phyloP scores from a whole-genome alignment of 768 basidiomycete genomes.

The Tricholoma saponaceum region DNA sequence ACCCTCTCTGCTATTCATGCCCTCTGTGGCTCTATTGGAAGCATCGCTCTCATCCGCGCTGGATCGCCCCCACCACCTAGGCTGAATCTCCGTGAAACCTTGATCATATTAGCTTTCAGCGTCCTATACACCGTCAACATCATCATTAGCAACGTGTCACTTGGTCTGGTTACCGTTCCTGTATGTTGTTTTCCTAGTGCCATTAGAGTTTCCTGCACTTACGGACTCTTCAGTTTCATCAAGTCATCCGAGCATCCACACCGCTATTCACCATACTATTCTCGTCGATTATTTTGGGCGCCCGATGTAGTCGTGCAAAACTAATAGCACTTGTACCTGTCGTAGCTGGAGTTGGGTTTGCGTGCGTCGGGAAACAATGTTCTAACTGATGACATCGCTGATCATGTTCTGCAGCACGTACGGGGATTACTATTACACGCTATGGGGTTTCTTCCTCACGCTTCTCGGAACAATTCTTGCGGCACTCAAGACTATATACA shows the following conservation, averaged over 20 bases:
- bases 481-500: slow-evolving; percentile 89
- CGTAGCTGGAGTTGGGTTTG: slow-evolving; percentile 85
- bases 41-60: slow-evolving; percentile 53
- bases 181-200: slow-evolving; percentile 41
- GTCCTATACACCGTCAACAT: slow-evolving; percentile 92
- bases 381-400: not conserved
- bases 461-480: slow-evolving; percentile 89
- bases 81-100: slow-evolving; percentile 49
- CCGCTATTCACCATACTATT: slow-evolving; percentile 90
- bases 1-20: slow-evolving; percentile 92
- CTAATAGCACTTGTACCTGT: slow-evolving; percentile 79
- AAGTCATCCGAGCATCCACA: slow-evolving; percentile 90
- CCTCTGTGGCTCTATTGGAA: slow-evolving; percentile 79
- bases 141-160: slow-evolving; percentile 87
- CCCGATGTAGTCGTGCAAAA: slow-evolving; percentile 56
- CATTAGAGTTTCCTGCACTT: not conserved
- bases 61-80: slow-evolving; percentile 13
- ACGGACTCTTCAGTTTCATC: slow-evolving; percentile 70
- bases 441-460: slow-evolving; percentile 81
- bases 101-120: slow-evolving; percentile 78
- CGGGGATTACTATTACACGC: slow-evolving; percentile 92
- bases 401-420: slow-evolving; percentile 58
- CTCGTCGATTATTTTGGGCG: slow-evolving; percentile 63
- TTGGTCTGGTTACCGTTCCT: slow-evolving; percentile 85
- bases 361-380: slow-evolving; percentile 45